phyloP scores from a whole-genome alignment of 2,329 filamentous ascomycete genomes.

The Talaromyces sp. region DNA sequence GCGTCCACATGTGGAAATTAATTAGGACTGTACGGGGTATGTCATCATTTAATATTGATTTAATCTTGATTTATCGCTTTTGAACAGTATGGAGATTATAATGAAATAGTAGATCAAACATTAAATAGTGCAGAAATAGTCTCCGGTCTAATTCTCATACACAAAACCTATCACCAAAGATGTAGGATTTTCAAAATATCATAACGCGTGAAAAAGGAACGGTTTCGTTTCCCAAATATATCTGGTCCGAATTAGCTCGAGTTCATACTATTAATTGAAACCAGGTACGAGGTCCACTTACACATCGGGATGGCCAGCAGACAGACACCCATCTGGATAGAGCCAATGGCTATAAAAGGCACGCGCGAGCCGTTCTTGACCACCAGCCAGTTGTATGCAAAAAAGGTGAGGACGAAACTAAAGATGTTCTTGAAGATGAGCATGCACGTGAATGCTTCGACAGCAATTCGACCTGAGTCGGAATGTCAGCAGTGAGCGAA shows the following conservation, averaged over 20 bases:
- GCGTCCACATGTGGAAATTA: not conserved
- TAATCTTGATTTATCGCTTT: not conserved
- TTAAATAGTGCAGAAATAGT: not conserved
- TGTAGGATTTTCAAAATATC: constrained; percentile 56
- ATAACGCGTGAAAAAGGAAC: constrained; percentile 69
- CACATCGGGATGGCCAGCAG: constrained; percentile 69
- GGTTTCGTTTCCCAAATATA: constrained; percentile 70
- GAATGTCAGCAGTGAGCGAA: not conserved
- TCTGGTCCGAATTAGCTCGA: constrained; percentile 44
- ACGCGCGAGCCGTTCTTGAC: constrained; percentile 49
- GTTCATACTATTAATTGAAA: not conserved
- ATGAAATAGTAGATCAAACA: not conserved
- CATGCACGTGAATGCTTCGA: constrained; percentile 85
- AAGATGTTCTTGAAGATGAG: constrained; percentile 95
- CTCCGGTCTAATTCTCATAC: not conserved
- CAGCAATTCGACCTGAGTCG: constrained; percentile 62
- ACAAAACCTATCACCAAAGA: constrained; percentile 18
- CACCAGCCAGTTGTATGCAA: constrained; percentile 78
- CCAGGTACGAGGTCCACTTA: constrained; percentile 46
- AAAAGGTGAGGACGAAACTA: constrained; percentile 77
- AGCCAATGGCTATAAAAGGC: constrained; percentile 64
- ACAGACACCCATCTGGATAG: constrained; percentile 73
- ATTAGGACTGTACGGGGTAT: not conserved
- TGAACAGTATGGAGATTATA: no score
- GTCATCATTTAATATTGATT: not conserved